Base-by-base conservation (phyloP, 306 rosid species). In the Trifolium subterraneum region DNA sequence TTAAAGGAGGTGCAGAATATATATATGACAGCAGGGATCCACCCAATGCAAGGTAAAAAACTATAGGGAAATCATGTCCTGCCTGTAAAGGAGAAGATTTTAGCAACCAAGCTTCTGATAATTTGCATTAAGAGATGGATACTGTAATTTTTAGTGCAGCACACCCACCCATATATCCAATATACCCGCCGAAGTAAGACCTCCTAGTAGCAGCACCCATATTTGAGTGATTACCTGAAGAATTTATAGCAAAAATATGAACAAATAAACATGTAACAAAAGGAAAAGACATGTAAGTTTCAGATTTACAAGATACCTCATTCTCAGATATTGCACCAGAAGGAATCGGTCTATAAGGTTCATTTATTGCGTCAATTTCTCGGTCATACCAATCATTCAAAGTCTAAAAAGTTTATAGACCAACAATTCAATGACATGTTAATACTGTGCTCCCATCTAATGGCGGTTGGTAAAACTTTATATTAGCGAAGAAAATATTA, bases 301-400 rank as follows among this genome's bases (percentile, higher is more conserved):
- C 54, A 55, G 33, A 20, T 56, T 48, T 35, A 20, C 39, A 78
- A 52, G 78, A 72, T 78, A 87, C 99, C 97, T 94, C 99, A 71
- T 79, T 85, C 87, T 94, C 97, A 75, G 99, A 82, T 81, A 92
- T 94, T 62, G 89, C 93, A 27, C 99, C 99, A 0, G 99, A 94
- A 71, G 99, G 99, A 86, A 94, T 94, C 50, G 99, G 99, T 48
- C 99, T 91, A 71, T 94, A 94, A 74, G 99, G 99, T 78, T 94
- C 99, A 36, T 94, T 94, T 55, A 94, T 94, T 20, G 99, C 99
- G 86, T 94, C 97, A 16, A 92, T 90, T 66, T 94, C 99, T 83
- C 97, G 84, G 85, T 92, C 99, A 83, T 94, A 94, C 97, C 97
- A 94, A 78, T 94, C 99, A 78, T 94, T 94, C 63, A 94, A 42